Evolutionary conservation across 129 eudicot genomes (phyloP), one percentile per base, ranked within the genome.

Genomic region (Escallonia rubra): DNA sequence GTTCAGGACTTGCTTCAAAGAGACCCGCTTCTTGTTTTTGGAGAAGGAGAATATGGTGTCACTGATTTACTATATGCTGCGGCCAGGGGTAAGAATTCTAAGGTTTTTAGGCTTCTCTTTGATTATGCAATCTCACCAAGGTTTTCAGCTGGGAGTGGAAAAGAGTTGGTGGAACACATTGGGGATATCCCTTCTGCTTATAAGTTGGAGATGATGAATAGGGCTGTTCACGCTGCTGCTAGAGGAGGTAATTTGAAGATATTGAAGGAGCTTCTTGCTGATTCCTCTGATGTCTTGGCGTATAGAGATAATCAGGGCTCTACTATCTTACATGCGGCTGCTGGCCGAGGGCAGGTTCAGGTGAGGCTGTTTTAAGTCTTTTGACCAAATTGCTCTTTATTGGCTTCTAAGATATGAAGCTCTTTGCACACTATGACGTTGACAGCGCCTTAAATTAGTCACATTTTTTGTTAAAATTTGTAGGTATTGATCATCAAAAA

Each of bases 21-120:
- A 55, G 88, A 88, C 75, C 92, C 96, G 7, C 86, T 92, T 69
- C 70, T 92, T 76, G 98, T 92, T 4, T 92, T 92, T 40, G 98
- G 98, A 3, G 98, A 92, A 77, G 98, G 96, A 42, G 98, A 92
- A 49, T 92, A 79, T 64, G 98, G 98, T 2, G 91, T 92, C 57
- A 92, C 98, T 49, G 98, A 92, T 74, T 69, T 89, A 3, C 34
- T 92, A 8, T 92, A 92, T 67, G 98, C 98, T 14, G 98, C 98
- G 16, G 96, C 98, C 4, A 75, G 89, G 87, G 76, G 98, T 66
- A 89, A 82, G 90, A 86, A 66, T 46, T 10, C 64, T 5, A 88
- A 84, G 76, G 96, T 89, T 65, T 92, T 92, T 61, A 72, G 71
- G 88, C 61, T 86, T 43, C 72, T 89, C 43, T 81, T 77, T 65